These are phyloP conservation scores for Taxillus chinensis DNA, from an alignment of 164 flowering plant genomes.

Conservation along the genomic window DNA sequence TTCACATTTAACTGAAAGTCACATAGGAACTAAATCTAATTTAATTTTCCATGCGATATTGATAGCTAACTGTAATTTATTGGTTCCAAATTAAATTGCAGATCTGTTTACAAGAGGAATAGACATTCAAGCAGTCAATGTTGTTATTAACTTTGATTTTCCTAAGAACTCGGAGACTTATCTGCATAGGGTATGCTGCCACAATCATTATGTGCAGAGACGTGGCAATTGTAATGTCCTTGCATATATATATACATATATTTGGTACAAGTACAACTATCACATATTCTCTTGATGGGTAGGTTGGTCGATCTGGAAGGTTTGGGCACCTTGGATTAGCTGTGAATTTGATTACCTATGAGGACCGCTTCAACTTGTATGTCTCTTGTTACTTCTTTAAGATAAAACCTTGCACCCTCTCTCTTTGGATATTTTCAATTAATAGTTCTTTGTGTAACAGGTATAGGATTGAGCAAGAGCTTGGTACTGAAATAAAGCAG, in stretches of 20 bases:
- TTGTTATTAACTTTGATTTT: conserved; percentile 94
- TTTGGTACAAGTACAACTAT: neutral
- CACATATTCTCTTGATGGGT: conserved; percentile 5
- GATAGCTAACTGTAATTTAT: no score
- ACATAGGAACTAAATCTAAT: no score
- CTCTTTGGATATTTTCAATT: neutral
- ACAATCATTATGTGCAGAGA: neutral
- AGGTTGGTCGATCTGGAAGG: conserved; percentile 99
- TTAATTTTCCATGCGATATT: no score
- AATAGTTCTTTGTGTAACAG: conserved; percentile 25
- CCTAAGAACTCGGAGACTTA: conserved; percentile 96
- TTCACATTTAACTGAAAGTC: no score
- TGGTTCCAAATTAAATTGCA: conserved; percentile 19
- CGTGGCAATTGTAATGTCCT: neutral
- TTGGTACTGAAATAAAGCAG: conserved; percentile 98
- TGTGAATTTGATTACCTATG: conserved; percentile 91
- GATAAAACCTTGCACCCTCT: neutral
- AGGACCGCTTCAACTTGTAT: conserved; percentile 96
- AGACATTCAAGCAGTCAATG: conserved; percentile 99
- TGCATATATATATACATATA: neutral
- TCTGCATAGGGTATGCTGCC: conserved; percentile 73
- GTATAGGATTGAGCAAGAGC: conserved; percentile 98
- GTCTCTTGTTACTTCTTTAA: conserved; percentile 9
- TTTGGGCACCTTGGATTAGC: conserved; percentile 99
- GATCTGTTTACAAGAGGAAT: conserved; percentile 97